Percentiles rank a stretch among this genome's conserved stretches.
Conservation (phyloP, 2,329 filamentous ascomycete genomes). For the Pseudogymnoascus sp. region DNA sequence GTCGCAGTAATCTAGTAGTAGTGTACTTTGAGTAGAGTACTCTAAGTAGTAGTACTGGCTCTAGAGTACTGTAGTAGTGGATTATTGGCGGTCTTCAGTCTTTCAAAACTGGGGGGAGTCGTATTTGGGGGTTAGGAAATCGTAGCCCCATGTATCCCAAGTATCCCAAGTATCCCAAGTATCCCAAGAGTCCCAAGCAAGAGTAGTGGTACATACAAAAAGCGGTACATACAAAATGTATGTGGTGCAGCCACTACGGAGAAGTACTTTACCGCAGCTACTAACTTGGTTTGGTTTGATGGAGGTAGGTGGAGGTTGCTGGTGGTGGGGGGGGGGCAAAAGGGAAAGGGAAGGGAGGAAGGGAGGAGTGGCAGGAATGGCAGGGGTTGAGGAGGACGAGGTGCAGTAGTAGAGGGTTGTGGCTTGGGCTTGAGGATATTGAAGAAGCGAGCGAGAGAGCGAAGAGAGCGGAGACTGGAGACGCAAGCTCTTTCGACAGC, state of each 20-base stretch:
- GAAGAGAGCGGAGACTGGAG: neutral
- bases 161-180: too few relatives aligned
- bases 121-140: neutral
- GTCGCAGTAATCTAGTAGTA: too few relatives aligned
- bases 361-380: too few relatives aligned
- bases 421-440: neutral
- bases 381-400: too few relatives aligned
- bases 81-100: neutral
- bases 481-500: neutral
- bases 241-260: conserved; percentile 5
- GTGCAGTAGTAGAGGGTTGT: neutral
- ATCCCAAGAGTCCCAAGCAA: too few relatives aligned
- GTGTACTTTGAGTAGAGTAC: too few relatives aligned
- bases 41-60: neutral
- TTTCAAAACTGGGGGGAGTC: neutral
- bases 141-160: neutral
- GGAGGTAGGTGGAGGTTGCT: neutral
- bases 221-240: neutral
- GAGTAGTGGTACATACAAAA: too few relatives aligned
- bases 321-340: neutral
- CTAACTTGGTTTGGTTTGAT: neutral
- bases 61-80: neutral
- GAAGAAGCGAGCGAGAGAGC: neutral
- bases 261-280: neutral
- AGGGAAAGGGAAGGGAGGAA: neutral